These are phyloP conservation scores for Simplicillium sp. DNA, from an alignment of 2,329 filamentous ascomycete species.

Conservation along the genomic window DNA sequence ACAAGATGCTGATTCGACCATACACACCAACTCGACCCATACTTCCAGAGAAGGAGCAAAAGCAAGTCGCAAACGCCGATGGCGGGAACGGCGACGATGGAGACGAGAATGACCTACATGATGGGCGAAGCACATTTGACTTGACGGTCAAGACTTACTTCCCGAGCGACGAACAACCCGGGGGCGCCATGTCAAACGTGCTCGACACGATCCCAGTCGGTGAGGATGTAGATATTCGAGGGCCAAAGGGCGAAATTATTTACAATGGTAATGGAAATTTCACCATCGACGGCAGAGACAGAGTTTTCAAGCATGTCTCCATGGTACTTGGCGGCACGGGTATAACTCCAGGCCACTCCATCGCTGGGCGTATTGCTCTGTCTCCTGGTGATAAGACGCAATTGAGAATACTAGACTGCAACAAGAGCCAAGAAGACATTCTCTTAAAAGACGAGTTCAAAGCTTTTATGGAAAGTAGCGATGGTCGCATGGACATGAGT, in stretches of 20 bases:
- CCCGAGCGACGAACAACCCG: constrained; percentile 33
- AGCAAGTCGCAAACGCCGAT: not conserved
- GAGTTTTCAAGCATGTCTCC: constrained; percentile 31
- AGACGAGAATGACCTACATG: constrained; percentile 3
- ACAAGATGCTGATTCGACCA: constrained; percentile 37
- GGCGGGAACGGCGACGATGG: not conserved
- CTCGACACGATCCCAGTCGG: constrained; percentile 37
- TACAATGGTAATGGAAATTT: constrained; percentile 38
- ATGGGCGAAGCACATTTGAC: constrained; percentile 35
- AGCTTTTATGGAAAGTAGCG: too few relatives aligned
- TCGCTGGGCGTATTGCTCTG: too few relatives aligned
- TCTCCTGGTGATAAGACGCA: too few relatives aligned
- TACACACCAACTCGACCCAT: constrained; percentile 42
- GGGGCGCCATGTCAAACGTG: constrained; percentile 43
- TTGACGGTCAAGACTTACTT: constrained; percentile 43
- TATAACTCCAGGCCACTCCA: constrained; percentile 31
- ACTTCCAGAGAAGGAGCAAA: constrained; percentile 11
- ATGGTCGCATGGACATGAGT: too few relatives aligned
- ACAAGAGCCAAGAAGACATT: too few relatives aligned
- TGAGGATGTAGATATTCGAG: constrained; percentile 40
- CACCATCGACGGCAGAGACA: constrained; percentile 28
- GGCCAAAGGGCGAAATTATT: constrained; percentile 38
- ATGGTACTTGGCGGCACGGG: constrained; percentile 41
- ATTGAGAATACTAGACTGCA: too few relatives aligned
- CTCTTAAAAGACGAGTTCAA: too few relatives aligned